A percentile compares a stretch with the other conserved stretches of the same genome.
phyloP scores from a whole-genome alignment of 169 alveolate genomes.

The Plasmodium sp. region DNA sequence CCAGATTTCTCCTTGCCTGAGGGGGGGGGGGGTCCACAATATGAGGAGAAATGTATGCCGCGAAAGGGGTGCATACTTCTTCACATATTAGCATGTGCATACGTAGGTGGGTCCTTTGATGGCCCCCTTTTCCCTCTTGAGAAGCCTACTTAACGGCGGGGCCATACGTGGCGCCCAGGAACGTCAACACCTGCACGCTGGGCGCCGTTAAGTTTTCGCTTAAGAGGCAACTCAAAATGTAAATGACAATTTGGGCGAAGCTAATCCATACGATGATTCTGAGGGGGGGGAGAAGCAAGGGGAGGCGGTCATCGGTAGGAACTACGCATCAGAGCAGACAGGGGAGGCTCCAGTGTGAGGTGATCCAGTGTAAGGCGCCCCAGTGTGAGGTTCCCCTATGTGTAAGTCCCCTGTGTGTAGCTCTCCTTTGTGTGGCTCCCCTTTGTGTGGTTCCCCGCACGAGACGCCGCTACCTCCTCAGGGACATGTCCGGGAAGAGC shows the following conservation, averaged over 20 bases:
- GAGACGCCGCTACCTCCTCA: conserved; percentile 12
- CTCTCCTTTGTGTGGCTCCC: not conserved
- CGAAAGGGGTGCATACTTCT: not conserved
- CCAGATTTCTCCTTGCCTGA: conserved; percentile 69
- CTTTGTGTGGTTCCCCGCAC: not conserved
- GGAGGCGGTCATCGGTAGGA: not conserved
- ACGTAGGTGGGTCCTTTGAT: not conserved
- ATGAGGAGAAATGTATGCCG: not conserved
- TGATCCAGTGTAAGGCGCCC: no score
- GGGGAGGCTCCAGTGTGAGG: not conserved
- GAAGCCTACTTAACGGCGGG: conserved; percentile 28
- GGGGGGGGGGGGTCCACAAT: not conserved
- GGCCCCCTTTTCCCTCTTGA: not conserved
- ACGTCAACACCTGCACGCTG: conserved; percentile 44
- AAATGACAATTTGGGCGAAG: conserved; percentile 57
- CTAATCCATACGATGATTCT: conserved; percentile 73
- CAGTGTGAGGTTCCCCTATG: not conserved
- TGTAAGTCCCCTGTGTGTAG: no score
- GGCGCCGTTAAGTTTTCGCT: conserved; percentile 62
- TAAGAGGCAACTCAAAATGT: conserved; percentile 53
- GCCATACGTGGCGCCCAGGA: conserved; percentile 73
- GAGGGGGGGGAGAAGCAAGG: not conserved
- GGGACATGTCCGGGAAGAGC: conserved; percentile 49
- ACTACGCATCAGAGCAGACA: not conserved
- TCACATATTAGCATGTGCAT: not conserved